phyloP scores from a whole-genome alignment of 495 filamentous ascomycete species.

The Glutinoglossum americanum region DNA sequence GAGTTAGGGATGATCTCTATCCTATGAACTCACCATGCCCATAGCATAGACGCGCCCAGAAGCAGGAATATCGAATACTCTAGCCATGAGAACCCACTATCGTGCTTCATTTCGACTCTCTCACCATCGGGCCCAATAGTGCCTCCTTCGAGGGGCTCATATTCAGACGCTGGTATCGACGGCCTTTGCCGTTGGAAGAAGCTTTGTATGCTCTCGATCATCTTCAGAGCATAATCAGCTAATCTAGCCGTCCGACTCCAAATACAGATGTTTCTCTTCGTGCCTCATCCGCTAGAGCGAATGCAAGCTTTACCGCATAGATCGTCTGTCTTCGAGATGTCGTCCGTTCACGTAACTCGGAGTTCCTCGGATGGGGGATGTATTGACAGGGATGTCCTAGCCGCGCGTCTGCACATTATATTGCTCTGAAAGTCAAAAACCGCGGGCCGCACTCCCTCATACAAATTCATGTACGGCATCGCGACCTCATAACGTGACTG shows the following conservation, averaged over 20 bases:
- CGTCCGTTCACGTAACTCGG: too few species aligned
- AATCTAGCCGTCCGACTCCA: background rate
- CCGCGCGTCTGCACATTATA: background rate
- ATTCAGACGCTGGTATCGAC: background rate
- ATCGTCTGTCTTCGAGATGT: too few species aligned
- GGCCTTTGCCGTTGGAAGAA: background rate
- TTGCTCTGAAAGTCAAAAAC: background rate
- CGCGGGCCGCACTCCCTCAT: background rate
- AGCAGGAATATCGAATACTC: slow-evolving; percentile 72
- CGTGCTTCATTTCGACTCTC: background rate
- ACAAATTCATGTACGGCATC: background rate
- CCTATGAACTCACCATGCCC: slow-evolving; percentile 57
- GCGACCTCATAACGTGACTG: background rate
- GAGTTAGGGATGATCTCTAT: background rate
- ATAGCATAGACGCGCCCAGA: slow-evolving; percentile 85
- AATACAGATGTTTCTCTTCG: too few species aligned
- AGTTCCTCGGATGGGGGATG: too few species aligned
- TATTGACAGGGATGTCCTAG: too few species aligned
- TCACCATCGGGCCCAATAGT: background rate
- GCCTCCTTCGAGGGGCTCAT: background rate
- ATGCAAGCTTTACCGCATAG: too few species aligned
- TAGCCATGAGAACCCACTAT: slow-evolving; percentile 22
- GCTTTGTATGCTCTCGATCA: background rate
- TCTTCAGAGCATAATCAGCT: background rate
- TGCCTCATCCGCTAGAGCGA: too few species aligned